Base-by-base conservation (phyloP, 805 yeast genomes). In the Kluyveromyces siamensis region DNA sequence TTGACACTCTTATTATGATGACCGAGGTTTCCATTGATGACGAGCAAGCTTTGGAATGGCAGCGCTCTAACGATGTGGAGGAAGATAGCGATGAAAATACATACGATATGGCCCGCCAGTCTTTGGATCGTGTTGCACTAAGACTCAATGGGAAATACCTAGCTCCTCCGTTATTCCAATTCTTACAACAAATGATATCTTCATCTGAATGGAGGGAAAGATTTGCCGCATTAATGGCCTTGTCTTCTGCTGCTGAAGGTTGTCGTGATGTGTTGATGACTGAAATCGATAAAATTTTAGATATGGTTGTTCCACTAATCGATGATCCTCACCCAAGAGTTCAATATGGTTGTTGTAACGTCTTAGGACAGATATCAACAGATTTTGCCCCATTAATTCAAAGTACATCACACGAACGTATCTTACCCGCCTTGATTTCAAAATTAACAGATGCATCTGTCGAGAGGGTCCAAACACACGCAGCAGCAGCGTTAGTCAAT, bases 401-500 rank as follows among this genome's bases (percentile, higher is more conserved):
- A 71, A 75, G 83, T 57, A 81, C 86, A 45, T 76, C 88, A 18
- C 95, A 90, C 52, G 79, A 77, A 55, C 73, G 85, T 54, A 81
- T 93, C 41, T 72, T 93, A 48, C 98, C 98, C 7, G 93, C 95
- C 2, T 74, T 93, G 55, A 86, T 93, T 48, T 81, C 95, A 11
- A 87, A 79, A 72, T 75, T 93, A 46, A 81, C 83, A 2, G 73
- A 76, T 52, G 76, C 76, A 53, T 80, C 88, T 44, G 90, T 84
- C 49, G 91, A 95, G 46, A 75, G 98, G 61, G 99, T 93, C 21
- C 98, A 91, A 70, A 87, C 96, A 0, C 99, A 93, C 63, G 98
- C 97, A 16, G 97, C 99, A 40, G 99, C 99, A 46, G 99, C 99
- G 0, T 73, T 91, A 59, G 98, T 93, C 42, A 93, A 93, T 65